Conservation (phyloP, 345 rosid species). For the Aquilaria sinensis region DNA sequence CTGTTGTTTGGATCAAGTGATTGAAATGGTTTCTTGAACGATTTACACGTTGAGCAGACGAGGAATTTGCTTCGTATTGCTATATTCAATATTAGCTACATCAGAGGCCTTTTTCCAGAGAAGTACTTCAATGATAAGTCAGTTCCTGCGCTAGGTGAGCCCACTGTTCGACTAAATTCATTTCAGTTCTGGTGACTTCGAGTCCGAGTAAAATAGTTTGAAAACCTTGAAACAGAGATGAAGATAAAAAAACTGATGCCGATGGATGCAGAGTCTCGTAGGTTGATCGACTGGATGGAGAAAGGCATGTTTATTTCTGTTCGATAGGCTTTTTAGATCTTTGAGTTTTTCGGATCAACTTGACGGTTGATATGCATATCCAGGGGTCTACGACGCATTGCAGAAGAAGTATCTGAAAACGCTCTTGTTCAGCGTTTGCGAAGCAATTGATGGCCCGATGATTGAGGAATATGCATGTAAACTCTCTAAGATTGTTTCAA, state of each 20-base stretch:
- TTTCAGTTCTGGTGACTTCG: neutral
- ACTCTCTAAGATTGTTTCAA: constrained; percentile 1
- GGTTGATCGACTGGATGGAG: constrained; percentile 99
- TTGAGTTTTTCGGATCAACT: neutral
- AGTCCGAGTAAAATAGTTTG: neutral
- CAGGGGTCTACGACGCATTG: constrained; percentile 92
- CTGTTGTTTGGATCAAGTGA: neutral
- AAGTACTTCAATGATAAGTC: constrained; percentile 92
- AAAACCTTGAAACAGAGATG: constrained; percentile 45
- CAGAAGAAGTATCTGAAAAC: constrained; percentile 88
- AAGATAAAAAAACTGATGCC: constrained; percentile 99
- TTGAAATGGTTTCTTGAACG: constrained; percentile 4
- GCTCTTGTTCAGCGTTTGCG: constrained; percentile 84
- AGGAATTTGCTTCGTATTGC: constrained; percentile 93
- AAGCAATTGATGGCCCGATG: constrained; percentile 72
- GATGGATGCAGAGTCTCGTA: constrained; percentile 86
- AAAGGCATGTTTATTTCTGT: constrained; percentile 45
- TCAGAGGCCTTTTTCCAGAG: constrained; percentile 94
- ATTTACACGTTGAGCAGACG: constrained; percentile 36
- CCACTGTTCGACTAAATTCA: neutral
- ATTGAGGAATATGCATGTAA: constrained; percentile 89
- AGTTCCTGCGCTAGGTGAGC: constrained; percentile 88
- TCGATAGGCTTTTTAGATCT: neutral
- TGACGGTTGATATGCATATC: neutral
- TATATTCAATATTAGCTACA: constrained; percentile 92